Evolutionary conservation across 2,329 filamentous ascomycete genomes (phyloP), one percentile per base, ranked within the genome.

Genomic region (Chrysoporthe cubensis): DNA sequence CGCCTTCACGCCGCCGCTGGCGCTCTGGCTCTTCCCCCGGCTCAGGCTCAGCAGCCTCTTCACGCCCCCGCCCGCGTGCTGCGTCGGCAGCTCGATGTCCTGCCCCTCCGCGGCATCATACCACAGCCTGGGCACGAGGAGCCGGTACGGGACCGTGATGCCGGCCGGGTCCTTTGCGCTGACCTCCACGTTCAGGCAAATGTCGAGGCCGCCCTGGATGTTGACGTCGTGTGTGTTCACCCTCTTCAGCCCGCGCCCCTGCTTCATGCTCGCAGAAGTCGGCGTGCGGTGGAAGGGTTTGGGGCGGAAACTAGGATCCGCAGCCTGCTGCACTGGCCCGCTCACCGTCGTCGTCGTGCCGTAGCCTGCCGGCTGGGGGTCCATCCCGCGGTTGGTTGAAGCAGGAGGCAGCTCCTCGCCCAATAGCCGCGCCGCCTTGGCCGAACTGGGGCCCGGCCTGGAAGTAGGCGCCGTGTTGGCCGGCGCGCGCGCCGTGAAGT

Each of bases 181-280:
- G 70, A 97, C 88, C 80, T 99, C 96, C 70, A 97, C 89, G 73
- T 97, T 97, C 56, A 99, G 80, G 62, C 89, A 91, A 46, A 99
- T 90, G 72, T 97, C 94, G 11, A 99, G 82, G 0, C 93, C 94
- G 42, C 91, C 91, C 75, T 96, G 88, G 0, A 97, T 83, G 75
- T 97, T 89, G 68, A 98, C 87, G 11, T 87, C 84, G 56, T 83
- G 82, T 21, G 82, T 82, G 52, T 84, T 82, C 2, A 82, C 77
- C 70, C 85, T 84, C 73, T 83, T 85, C 14, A 59, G 54, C 9
- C n/a, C 59, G 2, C 59, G 21, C 21, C 52, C 64, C 72, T 85
- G 80, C 72, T 90, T 84, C 75, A 58, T 90, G 34, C 87, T 88
- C 52, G 93, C 78, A 16, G 88, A 89, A 0, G 91, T 94, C 1